Base-by-base conservation (phyloP, 2,329 filamentous ascomycete species). In the Fusarium sp. region DNA sequence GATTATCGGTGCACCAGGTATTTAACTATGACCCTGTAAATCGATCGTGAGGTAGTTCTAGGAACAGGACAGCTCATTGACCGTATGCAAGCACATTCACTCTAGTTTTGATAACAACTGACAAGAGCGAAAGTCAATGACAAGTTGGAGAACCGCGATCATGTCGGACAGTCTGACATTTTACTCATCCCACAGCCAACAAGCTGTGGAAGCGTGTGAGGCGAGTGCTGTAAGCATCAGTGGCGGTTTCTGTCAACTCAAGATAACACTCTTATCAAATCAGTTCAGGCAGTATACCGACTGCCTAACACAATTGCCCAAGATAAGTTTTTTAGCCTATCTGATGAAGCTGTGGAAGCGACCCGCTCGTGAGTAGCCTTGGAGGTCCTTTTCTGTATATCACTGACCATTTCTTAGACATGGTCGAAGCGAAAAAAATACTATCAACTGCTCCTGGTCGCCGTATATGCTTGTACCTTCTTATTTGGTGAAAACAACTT, bases 341-440 rank as follows among this genome's bases (percentile, higher is more conserved):
- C 26, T 26, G 26, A 26, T 26, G 26, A 0, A n/a, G 0, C 51
- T 54, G 24, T 20, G 35, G 24, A 17, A 26, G 35, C 0, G 35
- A 54, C 13, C 14, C 51, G 3, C 20, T 54, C 10, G 50, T 54
- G 13, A 15, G 50, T 11, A 1, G 3, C 8, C 5, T 4, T 18
- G 4, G 18, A 32, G 2, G 4, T 9, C 20, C 1, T 18, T 7
- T 14, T 48, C 5, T 17, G 5, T 30, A 5, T 8, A 24, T 24
- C 5, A 3, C 3, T 51, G 10, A 28, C 50, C 3, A 1, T 12
- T 2, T 1, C 3, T 0, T 8, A 54, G 35, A 28, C 32, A 6
- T 38, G 32, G 50, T 26, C 50, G 9, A 38, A 53, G 13, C 9
- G 32, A 26, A 53, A 38, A 18, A 38, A 53, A 3, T 38, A 53